Percentiles rank a stretch among this genome's conserved stretches.
phyloP scores from a whole-genome alignment of 176 grass and related monocot genomes.

The Raddia guianensis region DNA sequence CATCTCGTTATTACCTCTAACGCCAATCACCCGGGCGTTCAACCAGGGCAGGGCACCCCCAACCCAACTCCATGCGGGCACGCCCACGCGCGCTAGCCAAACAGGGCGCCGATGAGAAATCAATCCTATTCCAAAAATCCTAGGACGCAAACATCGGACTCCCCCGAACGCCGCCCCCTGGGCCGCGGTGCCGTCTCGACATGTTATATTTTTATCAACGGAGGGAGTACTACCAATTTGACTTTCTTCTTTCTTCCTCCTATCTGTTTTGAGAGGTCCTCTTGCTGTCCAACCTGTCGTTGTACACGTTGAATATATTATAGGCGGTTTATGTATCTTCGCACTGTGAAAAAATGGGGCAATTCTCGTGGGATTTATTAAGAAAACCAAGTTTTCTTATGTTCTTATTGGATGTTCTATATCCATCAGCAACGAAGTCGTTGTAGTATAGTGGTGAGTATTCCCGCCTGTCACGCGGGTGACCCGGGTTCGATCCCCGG shows the following conservation, averaged over 20 bases:
- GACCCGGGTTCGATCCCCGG: slow-evolving; percentile 95
- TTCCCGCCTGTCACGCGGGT: slow-evolving; percentile 92
- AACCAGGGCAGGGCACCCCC: no score
- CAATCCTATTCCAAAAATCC: background rate
- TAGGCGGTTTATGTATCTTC: no score
- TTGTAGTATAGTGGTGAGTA: slow-evolving; percentile 99
- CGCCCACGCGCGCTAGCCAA: no score
- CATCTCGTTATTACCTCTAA: no score
- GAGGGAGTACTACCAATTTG: background rate
- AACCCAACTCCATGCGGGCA: no score
- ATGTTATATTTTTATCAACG: no score
- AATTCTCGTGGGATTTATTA: no score
- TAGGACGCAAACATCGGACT: background rate
- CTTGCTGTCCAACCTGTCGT: background rate
- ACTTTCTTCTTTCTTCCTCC: background rate
- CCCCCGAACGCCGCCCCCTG: background rate
- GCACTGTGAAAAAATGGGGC: no score
- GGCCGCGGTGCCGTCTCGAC: background rate
- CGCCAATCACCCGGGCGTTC: no score
- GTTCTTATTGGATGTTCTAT: no score
- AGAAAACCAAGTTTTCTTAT: no score
- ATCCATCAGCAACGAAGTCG: slow-evolving; percentile 35
- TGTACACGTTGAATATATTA: background rate
- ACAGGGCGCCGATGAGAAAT: no score
- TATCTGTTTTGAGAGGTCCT: background rate